Conservation (phyloP, 164 flowering plant species). For the Vitis cinerea region DNA sequence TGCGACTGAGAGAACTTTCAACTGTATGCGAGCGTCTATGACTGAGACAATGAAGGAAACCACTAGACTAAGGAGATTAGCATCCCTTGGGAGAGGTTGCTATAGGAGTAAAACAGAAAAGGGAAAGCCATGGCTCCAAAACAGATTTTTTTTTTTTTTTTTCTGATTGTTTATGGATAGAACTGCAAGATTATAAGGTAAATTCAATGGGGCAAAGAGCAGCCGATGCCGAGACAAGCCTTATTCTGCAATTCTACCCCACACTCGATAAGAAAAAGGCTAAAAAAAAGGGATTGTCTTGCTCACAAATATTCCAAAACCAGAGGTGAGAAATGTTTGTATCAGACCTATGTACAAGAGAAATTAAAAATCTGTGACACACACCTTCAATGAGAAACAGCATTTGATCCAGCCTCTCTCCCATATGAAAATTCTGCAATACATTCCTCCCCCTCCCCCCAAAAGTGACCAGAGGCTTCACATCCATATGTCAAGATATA, state of each 20-base stretch:
- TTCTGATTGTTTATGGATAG: constrained; percentile 7
- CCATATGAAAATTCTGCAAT: no score
- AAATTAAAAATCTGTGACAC: constrained; percentile 11
- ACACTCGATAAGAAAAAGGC: constrained; percentile 12
- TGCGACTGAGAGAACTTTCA: no score
- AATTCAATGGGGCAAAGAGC: background rate
- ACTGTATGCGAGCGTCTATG: no score
- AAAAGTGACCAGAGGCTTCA: no score
- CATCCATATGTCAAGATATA: background rate
- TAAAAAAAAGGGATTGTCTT: background rate
- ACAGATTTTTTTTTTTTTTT: background rate
- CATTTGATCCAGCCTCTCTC: background rate
- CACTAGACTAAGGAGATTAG: background rate
- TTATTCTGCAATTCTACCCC: constrained; percentile 27
- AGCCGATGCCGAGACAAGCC: constrained; percentile 1
- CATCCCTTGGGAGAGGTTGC: no score
- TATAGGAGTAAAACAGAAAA: background rate
- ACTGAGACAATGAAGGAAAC: background rate
- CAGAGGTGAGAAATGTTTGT: constrained; percentile 14
- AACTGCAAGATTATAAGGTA: constrained; percentile 7
- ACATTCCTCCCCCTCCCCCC: no score
- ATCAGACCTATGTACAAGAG: constrained; percentile 24
- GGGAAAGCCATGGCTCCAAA: background rate
- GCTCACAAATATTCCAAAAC: constrained; percentile 11
- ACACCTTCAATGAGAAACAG: constrained; percentile 14